Evolutionary conservation across 768 basidiomycete genomes (phyloP), one percentile per base, ranked within the genome.

Genomic region (Tylopilus subfusipes): DNA sequence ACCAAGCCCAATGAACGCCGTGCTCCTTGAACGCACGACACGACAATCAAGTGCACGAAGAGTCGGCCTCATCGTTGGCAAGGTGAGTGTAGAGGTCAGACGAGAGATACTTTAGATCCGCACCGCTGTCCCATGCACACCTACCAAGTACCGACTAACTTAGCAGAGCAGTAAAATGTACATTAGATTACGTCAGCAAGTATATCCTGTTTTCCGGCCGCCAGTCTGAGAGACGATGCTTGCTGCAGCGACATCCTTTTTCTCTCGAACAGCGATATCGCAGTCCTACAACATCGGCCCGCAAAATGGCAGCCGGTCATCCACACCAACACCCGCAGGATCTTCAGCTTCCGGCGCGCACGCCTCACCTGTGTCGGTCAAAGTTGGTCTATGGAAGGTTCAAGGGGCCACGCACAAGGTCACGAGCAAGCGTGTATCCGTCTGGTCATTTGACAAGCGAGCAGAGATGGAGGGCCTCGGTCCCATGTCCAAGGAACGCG

Each of bases 401-500:
- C 85, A 93, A 57, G 78, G 84, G 2, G 97, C 89, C 2, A 81
- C 79, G 19, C 95, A 98, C 72, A 96, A 93, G 74, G 83, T 88
- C 49, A 98, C 90, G 3, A 81, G 79, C 58, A 97, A 98, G 71
- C 86, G 84, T 53, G 95, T 98, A 6, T 90, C 87, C 18, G 85
- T 99, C 18, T 99, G 96, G 96, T 80, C 81, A 25, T 88, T 90
- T 59, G 94, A 98, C 67, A 98, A 98, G 75, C 77, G 81, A 53
- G 76, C 78, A 0, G 91, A 93, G 54, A 78, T 85, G 77, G 90
- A 93, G 59, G 78, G 84, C 50, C 72, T 89, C 62, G 78, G 82
- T 2, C 77, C 80, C 4, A 54, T 76, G 38, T 85, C 84, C 38
- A 86, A 75, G 68, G 95, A 96, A 52, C 81, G 80, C 63, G 82